Conservation (phyloP, 2,329 filamentous ascomycete species). For the Septoria linicola region DNA sequence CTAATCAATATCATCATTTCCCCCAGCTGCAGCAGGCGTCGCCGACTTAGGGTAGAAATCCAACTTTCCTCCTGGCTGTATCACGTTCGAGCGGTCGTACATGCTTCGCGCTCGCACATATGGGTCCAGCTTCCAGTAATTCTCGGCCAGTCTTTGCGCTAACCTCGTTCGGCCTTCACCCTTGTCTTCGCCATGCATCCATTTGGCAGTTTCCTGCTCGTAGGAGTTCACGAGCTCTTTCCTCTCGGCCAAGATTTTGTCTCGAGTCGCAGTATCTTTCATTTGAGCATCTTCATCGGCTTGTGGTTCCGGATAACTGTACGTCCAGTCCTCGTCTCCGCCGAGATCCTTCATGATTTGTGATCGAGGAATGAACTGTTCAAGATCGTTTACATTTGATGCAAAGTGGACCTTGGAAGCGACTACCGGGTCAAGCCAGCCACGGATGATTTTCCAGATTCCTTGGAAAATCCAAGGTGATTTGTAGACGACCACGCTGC, state of each 20-base stretch:
- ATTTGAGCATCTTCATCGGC: conserved; percentile 74
- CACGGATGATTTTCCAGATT: conserved; percentile 93
- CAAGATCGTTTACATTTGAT: conserved; percentile 74
- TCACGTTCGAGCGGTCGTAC: conserved; percentile 77
- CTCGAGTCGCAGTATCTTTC: conserved; percentile 60
- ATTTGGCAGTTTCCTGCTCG: conserved; percentile 71
- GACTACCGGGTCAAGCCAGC: conserved; percentile 96
- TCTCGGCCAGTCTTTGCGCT: conserved; percentile 58
- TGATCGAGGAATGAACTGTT: conserved; percentile 67
- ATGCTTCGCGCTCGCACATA: conserved; percentile 78
- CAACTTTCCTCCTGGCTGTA: conserved; percentile 65
- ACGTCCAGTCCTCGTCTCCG: conserved; percentile 80
- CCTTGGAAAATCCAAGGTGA: conserved; percentile 96
- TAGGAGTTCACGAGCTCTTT: conserved; percentile 67
- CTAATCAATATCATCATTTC: conserved; percentile 7
- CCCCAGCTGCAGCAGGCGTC: neutral
- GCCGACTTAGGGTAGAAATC: conserved; percentile 62
- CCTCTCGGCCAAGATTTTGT: conserved; percentile 63
- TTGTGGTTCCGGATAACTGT: conserved; percentile 75
- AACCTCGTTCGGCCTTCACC: conserved; percentile 34
- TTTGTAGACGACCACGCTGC: conserved; percentile 88
- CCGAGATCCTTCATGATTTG: conserved; percentile 81
- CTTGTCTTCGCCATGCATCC: conserved; percentile 61
- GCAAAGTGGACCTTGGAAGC: conserved; percentile 93
- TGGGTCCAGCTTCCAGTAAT: conserved; percentile 89